These are phyloP conservation scores for Beauveria brongniartii DNA, from an alignment of 2,329 filamentous ascomycete species.

Conservation along the genomic window DNA sequence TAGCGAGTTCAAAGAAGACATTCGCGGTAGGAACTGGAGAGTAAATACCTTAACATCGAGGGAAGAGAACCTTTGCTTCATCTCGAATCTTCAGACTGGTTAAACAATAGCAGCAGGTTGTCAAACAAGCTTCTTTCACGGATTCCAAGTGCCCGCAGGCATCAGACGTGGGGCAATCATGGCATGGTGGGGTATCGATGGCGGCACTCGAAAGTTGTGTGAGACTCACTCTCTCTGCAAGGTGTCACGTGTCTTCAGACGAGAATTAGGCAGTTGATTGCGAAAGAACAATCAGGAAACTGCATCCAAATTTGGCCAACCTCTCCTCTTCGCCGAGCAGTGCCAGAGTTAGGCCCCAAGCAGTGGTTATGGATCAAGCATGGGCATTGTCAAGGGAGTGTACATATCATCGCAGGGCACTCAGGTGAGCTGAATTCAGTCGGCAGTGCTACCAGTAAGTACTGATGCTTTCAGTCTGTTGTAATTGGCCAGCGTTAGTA, in stretches of 20 bases:
- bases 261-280: neutral
- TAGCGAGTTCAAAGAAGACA: neutral
- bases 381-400: too few species aligned
- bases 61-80: conserved; percentile 78
- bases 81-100: conserved; percentile 26
- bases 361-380: neutral
- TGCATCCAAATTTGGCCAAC: too few species aligned
- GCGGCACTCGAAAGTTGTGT: too few species aligned
- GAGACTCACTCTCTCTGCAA: too few species aligned
- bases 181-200: conserved; percentile 2
- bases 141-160: neutral
- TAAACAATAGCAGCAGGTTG: neutral
- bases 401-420: too few species aligned
- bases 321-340: too few species aligned
- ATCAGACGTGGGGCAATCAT: conserved; percentile 4
- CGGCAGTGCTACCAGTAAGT: too few species aligned
- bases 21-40: neutral
- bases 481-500: too few species aligned
- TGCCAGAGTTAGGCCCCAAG: neutral
- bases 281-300: too few species aligned
- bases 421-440: too few species aligned
- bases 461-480: too few species aligned
- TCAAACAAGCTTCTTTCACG: neutral
- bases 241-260: neutral
- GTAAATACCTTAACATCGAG: conserved; percentile 59